A percentile compares a stretch with the other conserved stretches of the same genome.
These are phyloP conservation scores for Chloromonas sp. DNA, from an alignment of 163 green algal species.

Conservation along the genomic window DNA sequence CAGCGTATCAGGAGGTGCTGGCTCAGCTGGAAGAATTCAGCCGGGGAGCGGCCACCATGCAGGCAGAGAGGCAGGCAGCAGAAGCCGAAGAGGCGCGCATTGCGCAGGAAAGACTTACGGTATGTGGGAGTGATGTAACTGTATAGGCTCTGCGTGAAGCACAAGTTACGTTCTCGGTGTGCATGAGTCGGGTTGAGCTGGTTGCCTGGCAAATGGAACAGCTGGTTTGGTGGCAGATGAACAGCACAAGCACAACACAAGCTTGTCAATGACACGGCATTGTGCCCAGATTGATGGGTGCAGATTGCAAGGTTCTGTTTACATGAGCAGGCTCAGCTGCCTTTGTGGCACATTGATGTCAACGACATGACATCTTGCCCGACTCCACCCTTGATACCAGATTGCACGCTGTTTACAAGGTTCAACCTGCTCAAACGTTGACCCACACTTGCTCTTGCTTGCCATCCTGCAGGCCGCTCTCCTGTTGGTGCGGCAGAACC, in stretches of 20 bases:
- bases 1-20: constrained; percentile 5
- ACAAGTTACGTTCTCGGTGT: background rate
- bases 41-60: constrained; percentile 24
- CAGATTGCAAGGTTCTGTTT: background rate
- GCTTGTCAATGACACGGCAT: background rate
- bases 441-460: background rate
- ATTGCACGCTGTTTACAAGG: background rate
- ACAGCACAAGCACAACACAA: background rate
- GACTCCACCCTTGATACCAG: background rate
- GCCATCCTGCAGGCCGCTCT: constrained; percentile 15
- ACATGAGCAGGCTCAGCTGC: no score
- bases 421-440: background rate
- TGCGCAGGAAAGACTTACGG: constrained; percentile 30
- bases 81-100: constrained; percentile 28
- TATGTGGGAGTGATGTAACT: constrained; percentile 2
- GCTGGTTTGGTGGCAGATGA: background rate
- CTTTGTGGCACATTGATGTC: no score
- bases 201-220: background rate
- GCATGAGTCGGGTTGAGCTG: background rate
- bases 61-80: constrained; percentile 30
- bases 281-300: background rate
- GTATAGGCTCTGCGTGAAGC: background rate
- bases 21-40: constrained; percentile 22
- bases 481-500: constrained; percentile 18
- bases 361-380: background rate